These are phyloP conservation scores for Coprinopsis sp. DNA, from an alignment of 768 basidiomycete species.

Conservation along the genomic window DNA sequence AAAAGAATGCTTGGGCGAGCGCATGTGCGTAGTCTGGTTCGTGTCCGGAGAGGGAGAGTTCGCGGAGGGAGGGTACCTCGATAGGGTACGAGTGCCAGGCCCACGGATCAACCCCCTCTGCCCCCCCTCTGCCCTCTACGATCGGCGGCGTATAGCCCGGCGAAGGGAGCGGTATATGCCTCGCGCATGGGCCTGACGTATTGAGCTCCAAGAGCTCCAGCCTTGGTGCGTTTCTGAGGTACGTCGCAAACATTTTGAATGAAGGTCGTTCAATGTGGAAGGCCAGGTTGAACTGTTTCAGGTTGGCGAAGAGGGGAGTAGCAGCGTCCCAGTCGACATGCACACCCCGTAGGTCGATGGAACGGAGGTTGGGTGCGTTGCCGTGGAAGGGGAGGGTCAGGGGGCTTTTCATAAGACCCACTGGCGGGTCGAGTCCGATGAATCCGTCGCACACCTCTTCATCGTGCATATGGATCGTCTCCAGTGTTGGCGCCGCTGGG, in stretches of 20 bases:
- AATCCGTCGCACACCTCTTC: slow-evolving; percentile 45
- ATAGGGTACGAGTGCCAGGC: slow-evolving; percentile 33
- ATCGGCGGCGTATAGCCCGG: slow-evolving; percentile 6
- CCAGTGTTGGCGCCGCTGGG: slow-evolving; percentile 49
- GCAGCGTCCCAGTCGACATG: slow-evolving; percentile 62
- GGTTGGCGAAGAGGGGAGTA: slow-evolving; percentile 36
- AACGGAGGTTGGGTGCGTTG: slow-evolving; percentile 47
- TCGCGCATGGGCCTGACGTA: slow-evolving; percentile 48
- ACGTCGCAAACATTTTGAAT: slow-evolving; percentile 46
- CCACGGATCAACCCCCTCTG: slow-evolving; percentile 33
- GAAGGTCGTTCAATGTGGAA: slow-evolving; percentile 60
- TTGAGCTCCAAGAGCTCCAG: slow-evolving; percentile 50
- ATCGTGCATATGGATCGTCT: slow-evolving; percentile 51
- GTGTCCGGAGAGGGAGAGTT: slow-evolving; percentile 37
- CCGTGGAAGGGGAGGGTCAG: slow-evolving; percentile 50
- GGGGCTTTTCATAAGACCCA: slow-evolving; percentile 29
- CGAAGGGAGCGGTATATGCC: slow-evolving; percentile 12
- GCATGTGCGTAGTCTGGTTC: slow-evolving; percentile 32
- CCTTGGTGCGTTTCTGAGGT: slow-evolving; percentile 49
- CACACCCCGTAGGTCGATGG: slow-evolving; percentile 59
- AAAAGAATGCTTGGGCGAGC: slow-evolving; percentile 34
- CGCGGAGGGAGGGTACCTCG: slow-evolving; percentile 35
- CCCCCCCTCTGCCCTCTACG: slow-evolving; percentile 25
- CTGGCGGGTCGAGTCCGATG: slow-evolving; percentile 36
- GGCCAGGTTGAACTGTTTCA: slow-evolving; percentile 53